These are phyloP conservation scores for Tubosaeta brunneosetosa DNA, from an alignment of 768 basidiomycete genomes.

Conservation along the genomic window DNA sequence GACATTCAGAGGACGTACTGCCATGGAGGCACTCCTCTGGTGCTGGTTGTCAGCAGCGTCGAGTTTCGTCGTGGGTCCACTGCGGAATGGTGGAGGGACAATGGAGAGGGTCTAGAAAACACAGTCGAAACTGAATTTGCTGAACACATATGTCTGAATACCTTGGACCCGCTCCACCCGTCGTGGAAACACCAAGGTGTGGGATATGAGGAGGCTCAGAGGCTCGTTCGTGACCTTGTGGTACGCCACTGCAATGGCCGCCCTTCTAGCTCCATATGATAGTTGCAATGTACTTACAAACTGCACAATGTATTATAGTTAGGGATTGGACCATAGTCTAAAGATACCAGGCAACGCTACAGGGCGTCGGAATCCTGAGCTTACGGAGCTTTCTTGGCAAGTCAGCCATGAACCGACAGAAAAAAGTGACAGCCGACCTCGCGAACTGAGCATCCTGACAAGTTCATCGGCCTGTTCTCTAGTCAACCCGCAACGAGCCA, in stretches of 20 bases:
- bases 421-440: not conserved
- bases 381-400: not conserved
- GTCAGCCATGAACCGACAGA: not conserved
- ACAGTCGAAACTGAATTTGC: constrained; percentile 11
- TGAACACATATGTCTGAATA: constrained; percentile 16
- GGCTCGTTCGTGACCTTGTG: constrained; percentile 10
- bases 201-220: constrained; percentile 17
- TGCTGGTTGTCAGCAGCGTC: constrained; percentile 14
- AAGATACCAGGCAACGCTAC: not conserved
- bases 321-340: not conserved
- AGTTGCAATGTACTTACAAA: not conserved
- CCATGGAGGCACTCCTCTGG: constrained; percentile 8
- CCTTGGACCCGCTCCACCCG: constrained; percentile 11
- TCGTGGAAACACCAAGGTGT: constrained; percentile 17
- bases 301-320: constrained; percentile 2
- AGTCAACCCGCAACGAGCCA: constrained; percentile 13
- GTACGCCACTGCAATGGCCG: constrained; percentile 8
- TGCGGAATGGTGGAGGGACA: constrained; percentile 18
- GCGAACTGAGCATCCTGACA: constrained; percentile 6
- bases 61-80: constrained; percentile 17
- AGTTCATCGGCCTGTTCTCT: constrained; percentile 19
- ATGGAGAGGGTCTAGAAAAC: constrained; percentile 6
- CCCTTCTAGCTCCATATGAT: constrained; percentile 5
- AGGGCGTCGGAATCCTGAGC: not conserved
- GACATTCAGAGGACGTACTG: constrained; percentile 23